Percentiles rank a stretch among this genome's conserved stretches.
These are phyloP conservation scores for Salix exigua DNA, from an alignment of 345 rosid species.

Conservation along the genomic window DNA sequence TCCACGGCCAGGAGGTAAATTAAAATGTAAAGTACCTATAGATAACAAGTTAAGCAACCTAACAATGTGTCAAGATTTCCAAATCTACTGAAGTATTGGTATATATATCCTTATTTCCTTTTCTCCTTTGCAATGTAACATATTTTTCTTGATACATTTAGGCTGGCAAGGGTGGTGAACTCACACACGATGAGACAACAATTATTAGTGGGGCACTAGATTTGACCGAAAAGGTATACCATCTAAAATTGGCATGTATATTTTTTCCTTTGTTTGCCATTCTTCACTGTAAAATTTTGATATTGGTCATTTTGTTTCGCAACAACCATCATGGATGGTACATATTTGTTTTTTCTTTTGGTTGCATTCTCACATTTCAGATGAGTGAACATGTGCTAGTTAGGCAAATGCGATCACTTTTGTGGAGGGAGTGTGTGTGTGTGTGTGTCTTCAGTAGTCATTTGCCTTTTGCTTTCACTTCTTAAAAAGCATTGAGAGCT, in stretches of 20 bases:
- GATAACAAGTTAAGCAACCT: not conserved
- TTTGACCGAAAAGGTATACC: conserved; percentile 82
- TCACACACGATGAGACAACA: conserved; percentile 93
- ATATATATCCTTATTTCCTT: not conserved
- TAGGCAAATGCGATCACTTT: not conserved
- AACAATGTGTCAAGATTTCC: not conserved
- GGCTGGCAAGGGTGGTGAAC: conserved; percentile 99
- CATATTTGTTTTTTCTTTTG: not conserved
- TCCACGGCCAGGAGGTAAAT: conserved; percentile 83
- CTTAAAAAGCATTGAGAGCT: not conserved
- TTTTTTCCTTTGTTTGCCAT: not conserved
- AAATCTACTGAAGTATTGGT: not conserved
- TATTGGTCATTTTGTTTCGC: not conserved
- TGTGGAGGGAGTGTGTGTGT: not conserved
- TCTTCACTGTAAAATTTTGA: not conserved
- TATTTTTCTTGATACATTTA: conserved; percentile 31
- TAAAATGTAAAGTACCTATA: not conserved
- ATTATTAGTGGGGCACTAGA: conserved; percentile 96
- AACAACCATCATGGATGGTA: not conserved
- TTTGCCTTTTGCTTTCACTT: not conserved
- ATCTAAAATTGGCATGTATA: not conserved
- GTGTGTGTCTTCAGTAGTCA: not conserved
- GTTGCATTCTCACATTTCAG: not conserved
- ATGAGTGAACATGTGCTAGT: not conserved
- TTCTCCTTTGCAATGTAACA: conserved; percentile 24